phyloP scores from a whole-genome alignment of 352 stramenopile species.

The Pythium periplocum region DNA sequence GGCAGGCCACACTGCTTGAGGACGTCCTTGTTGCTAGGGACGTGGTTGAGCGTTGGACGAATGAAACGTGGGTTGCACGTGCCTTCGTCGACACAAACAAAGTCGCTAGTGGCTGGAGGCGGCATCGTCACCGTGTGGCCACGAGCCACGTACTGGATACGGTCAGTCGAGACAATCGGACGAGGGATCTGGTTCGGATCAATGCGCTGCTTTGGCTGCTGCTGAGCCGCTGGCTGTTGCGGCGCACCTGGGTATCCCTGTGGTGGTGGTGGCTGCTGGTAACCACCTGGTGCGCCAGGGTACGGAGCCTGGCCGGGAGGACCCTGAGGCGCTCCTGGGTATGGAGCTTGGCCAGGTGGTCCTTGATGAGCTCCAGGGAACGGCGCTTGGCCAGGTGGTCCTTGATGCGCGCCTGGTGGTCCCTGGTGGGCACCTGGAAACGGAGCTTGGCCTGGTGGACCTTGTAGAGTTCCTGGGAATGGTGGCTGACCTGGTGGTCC shows the following conservation, averaged over 20 bases:
- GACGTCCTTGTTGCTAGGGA: constrained; percentile 69
- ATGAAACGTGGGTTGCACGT: constrained; percentile 89
- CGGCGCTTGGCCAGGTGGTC: background rate
- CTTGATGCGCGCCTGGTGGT: background rate
- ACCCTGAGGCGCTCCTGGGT: constrained; percentile 1
- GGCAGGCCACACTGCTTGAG: constrained; percentile 74
- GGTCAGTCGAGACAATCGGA: constrained; percentile 58
- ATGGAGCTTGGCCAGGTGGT: background rate
- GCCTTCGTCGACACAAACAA: constrained; percentile 79
- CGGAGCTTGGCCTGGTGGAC: constrained; percentile 3
- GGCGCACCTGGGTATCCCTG: constrained; percentile 25
- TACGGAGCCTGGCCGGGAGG: constrained; percentile 5
- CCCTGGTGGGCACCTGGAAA: background rate
- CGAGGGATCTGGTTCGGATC: constrained; percentile 86
- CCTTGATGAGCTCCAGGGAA: no score
- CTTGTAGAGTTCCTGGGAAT: constrained; percentile 1
- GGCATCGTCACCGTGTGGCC: constrained; percentile 83
- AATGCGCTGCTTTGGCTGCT: constrained; percentile 72
- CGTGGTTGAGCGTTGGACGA: constrained; percentile 81
- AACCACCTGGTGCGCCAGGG: constrained; percentile 4
- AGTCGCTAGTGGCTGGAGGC: constrained; percentile 68
- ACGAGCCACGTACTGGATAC: constrained; percentile 68
- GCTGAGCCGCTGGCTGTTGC: constrained; percentile 21
- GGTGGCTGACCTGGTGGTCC: constrained; percentile 5
- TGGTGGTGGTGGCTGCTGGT: constrained; percentile 10